Conservation (phyloP, 139 green algal species). For the Tetradesmus lagerheimii region DNA sequence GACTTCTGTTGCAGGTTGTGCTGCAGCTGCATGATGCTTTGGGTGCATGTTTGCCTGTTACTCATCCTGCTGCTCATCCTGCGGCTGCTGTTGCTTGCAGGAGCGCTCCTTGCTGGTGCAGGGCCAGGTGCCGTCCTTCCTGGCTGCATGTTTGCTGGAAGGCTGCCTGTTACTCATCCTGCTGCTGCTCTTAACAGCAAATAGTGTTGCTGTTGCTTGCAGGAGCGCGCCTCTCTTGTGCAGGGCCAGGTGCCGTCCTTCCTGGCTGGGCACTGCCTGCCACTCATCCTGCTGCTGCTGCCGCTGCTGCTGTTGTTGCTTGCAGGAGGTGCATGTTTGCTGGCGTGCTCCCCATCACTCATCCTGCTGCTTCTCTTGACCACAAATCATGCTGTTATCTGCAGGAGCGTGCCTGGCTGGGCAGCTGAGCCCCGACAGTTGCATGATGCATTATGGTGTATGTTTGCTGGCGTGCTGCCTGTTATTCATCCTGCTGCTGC, state of each 20-base stretch:
- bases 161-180: neutral
- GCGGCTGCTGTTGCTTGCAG: neutral
- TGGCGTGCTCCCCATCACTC: too few species aligned
- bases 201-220: neutral
- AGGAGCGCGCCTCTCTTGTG: slow-evolving; percentile 22
- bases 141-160: neutral
- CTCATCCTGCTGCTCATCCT: neutral
- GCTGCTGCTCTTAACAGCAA: neutral
- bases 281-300: too few species aligned
- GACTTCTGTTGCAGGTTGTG: too few species aligned
- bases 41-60: too few species aligned
- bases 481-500: neutral
- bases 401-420: slow-evolving; percentile 55
- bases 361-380: too few species aligned
- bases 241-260: slow-evolving; percentile 28
- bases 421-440: too few species aligned
- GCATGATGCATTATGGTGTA: too few species aligned
- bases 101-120: neutral
- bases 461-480: too few species aligned
- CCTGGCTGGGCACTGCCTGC: slow-evolving; percentile 42
- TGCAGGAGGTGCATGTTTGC: too few species aligned
- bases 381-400: too few species aligned
- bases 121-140: neutral
- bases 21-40: too few species aligned
- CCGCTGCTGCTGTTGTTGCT: too few species aligned